Evolutionary conservation across 768 basidiomycete species (phyloP).

Genomic region (Xerocomellus chrysenteron): DNA sequence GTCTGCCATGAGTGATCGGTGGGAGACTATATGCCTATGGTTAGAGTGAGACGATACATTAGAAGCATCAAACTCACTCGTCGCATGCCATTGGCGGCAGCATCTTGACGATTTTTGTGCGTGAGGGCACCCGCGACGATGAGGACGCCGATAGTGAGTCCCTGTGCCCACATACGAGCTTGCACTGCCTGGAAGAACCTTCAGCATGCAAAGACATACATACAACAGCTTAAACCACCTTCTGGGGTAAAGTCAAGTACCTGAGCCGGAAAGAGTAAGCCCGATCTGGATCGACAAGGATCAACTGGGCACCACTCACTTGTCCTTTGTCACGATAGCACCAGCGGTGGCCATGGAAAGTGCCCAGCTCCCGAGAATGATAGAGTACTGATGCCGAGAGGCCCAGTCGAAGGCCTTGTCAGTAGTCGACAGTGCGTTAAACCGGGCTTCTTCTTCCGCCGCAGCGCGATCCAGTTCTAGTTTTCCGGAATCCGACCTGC

Average conservation of each 20-base stretch:
- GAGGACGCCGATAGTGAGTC: conserved; percentile 72
- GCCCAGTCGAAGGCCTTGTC: conserved; percentile 67
- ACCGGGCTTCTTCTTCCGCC: conserved; percentile 37
- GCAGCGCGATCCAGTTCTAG: conserved; percentile 52
- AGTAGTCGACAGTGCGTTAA: conserved; percentile 46
- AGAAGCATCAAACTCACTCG: conserved; percentile 12
- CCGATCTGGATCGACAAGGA: background rate
- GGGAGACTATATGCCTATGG: conserved; percentile 6
- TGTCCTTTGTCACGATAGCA: conserved; percentile 62
- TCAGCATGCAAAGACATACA: background rate
- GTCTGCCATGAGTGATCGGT: conserved; percentile 30
- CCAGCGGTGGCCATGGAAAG: conserved; percentile 63
- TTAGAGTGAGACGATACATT: background rate
- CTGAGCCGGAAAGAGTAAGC: conserved; percentile 2
- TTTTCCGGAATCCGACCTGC: conserved; percentile 43
- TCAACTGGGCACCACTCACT: conserved; percentile 37
- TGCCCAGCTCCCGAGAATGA: conserved; percentile 78
- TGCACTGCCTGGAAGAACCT: conserved; percentile 64
- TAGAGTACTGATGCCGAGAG: conserved; percentile 62
- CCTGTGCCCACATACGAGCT: conserved; percentile 89
- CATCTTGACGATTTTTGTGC: conserved; percentile 45
- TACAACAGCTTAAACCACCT: conserved; percentile 12
- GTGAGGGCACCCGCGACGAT: conserved; percentile 70
- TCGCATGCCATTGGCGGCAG: conserved; percentile 26
- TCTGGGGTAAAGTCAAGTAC: conserved; percentile 29